phyloP scores from a whole-genome alignment of 1,284 basidiomycete genomes.

The Fomitiporia mediterranea region DNA sequence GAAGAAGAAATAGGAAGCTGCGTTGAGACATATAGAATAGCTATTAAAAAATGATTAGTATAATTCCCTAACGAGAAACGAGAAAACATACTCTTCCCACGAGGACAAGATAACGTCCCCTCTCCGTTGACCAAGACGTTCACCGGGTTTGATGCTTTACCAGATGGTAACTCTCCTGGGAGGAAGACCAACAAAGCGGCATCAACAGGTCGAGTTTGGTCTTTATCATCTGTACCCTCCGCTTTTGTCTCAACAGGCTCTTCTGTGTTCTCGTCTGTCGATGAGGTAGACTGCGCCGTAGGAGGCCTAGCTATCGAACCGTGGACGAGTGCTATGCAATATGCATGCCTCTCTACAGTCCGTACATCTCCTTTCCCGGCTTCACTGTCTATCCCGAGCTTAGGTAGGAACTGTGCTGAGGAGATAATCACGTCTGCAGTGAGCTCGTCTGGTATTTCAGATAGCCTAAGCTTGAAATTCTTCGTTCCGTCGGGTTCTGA shows the following conservation, averaged over 20 bases:
- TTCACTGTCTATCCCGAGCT: slow-evolving; percentile 13
- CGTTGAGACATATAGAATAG: slow-evolving; percentile 57
- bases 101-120: slow-evolving; percentile 80
- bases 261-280: slow-evolving; percentile 24
- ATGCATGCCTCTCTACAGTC: slow-evolving; percentile 21
- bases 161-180: slow-evolving; percentile 51
- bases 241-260: too few species aligned
- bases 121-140: slow-evolving; percentile 77
- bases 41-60: slow-evolving; percentile 34
- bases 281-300: slow-evolving; percentile 21
- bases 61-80: neutral
- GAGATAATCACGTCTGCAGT: slow-evolving; percentile 43
- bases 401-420: slow-evolving; percentile 34
- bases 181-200: slow-evolving; percentile 81
- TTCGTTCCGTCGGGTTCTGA: slow-evolving; percentile 21
- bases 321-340: slow-evolving; percentile 68
- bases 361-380: slow-evolving; percentile 15
- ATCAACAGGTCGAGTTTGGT: slow-evolving; percentile 42
- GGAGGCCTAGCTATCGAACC: slow-evolving; percentile 31
- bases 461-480: slow-evolving; percentile 41
- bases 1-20: slow-evolving; percentile 34
- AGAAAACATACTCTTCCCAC: slow-evolving; percentile 66
- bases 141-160: slow-evolving; percentile 49
- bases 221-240: slow-evolving; percentile 20
- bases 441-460: slow-evolving; percentile 55